Evolutionary conservation across 2,329 filamentous ascomycete species (phyloP).

Genomic region (Penicillium sp.): DNA sequence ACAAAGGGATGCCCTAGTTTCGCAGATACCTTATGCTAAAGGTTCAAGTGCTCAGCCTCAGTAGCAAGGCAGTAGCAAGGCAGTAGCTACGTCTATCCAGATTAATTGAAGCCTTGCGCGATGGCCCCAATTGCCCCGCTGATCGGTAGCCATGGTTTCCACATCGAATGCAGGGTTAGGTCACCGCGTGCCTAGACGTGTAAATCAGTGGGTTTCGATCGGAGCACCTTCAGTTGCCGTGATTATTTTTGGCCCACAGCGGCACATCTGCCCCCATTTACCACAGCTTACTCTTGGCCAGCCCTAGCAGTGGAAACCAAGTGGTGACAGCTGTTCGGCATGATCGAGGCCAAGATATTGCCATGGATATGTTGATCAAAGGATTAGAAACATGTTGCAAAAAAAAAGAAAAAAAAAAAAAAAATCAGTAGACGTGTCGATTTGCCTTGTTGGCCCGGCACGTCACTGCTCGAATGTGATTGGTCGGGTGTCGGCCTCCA

Average conservation of each 20-base stretch:
- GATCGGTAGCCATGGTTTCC: not conserved
- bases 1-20: not conserved
- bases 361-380: too few relatives aligned
- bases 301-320: not conserved
- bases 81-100: not conserved
- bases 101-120: not conserved
- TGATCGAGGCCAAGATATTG: not conserved
- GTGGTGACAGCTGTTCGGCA: not conserved
- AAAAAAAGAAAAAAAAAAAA: not conserved
- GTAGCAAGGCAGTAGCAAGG: not conserved
- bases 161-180: not conserved
- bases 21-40: not conserved
- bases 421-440: not conserved
- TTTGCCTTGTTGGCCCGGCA: not conserved
- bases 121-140: not conserved
- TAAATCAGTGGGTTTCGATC: not conserved
- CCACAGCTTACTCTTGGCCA: slow-evolving; percentile 1
- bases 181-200: not conserved
- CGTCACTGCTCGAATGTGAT: not conserved
- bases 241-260: not conserved
- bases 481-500: not conserved
- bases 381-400: not conserved
- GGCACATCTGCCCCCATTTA: not conserved
- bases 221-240: not conserved
- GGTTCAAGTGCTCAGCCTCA: not conserved